These are phyloP conservation scores for Chytriomyces sp. DNA, from an alignment of 192 early-diverging fungal genomes.

Conservation along the genomic window DNA sequence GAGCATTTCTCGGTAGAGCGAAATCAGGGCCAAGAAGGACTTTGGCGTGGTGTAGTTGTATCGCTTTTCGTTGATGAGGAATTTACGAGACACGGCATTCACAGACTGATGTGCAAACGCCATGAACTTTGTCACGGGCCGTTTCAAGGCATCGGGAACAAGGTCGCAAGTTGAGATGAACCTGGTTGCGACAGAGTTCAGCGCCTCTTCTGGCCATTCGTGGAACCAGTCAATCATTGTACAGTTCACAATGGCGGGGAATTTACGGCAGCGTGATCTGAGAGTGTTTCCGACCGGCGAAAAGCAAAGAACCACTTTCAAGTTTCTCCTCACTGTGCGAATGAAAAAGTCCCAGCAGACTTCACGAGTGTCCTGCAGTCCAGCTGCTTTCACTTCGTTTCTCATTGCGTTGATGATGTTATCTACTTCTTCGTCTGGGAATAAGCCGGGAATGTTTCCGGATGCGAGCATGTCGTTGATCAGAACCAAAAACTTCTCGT, in stretches of 20 bases:
- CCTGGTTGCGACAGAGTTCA: slow-evolving; percentile 64
- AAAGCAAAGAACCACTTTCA: slow-evolving; percentile 71
- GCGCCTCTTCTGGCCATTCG: slow-evolving; percentile 65
- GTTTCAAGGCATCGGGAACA: slow-evolving; percentile 58
- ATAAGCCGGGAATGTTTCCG: slow-evolving; percentile 70
- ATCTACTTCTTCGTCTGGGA: slow-evolving; percentile 72
- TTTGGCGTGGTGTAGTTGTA: slow-evolving; percentile 74
- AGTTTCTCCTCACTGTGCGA: slow-evolving; percentile 56
- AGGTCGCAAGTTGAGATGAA: slow-evolving; percentile 63
- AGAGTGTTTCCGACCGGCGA: slow-evolving; percentile 69
- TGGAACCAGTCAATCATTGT: slow-evolving; percentile 74
- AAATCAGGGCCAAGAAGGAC: slow-evolving; percentile 65
- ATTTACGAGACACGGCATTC: slow-evolving; percentile 64
- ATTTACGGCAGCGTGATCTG: slow-evolving; percentile 64
- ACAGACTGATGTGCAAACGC: slow-evolving; percentile 66
- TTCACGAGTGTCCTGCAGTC: slow-evolving; percentile 66
- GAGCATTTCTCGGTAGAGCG: slow-evolving; percentile 70
- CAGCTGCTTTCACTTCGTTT: slow-evolving; percentile 65
- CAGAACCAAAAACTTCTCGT: slow-evolving; percentile 69
- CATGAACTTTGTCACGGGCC: slow-evolving; percentile 67
- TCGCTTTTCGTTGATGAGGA: slow-evolving; percentile 67
- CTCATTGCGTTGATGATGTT: slow-evolving; percentile 68
- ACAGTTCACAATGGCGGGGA: slow-evolving; percentile 58
- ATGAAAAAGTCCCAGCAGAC: slow-evolving; percentile 73
- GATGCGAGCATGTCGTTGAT: slow-evolving; percentile 71